Evolutionary conservation across 73 alveolate genomes (phyloP).

Genomic region (Paraurostyla sp.): DNA sequence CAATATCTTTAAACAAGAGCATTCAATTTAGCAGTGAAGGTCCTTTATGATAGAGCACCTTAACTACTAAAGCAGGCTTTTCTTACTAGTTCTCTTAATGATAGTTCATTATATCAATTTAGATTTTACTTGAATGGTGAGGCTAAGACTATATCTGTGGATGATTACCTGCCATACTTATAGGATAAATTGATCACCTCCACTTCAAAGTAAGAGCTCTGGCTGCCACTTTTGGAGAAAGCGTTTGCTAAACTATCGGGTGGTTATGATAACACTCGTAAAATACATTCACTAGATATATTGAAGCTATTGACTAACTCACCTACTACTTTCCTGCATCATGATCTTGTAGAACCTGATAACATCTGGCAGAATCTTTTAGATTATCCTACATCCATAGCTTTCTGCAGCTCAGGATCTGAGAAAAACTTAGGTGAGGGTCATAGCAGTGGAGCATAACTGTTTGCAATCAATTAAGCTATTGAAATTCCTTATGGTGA

Average conservation of each 20-base stretch:
- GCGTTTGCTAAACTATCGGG: constrained; percentile 32
- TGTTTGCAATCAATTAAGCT: constrained; percentile 8
- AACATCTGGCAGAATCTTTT: neutral
- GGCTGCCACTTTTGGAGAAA: constrained; percentile 16
- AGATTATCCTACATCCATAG: neutral
- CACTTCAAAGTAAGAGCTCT: neutral
- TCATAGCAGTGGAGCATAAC: constrained; percentile 1
- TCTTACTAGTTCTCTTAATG: neutral
- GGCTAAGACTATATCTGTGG: constrained; percentile 16
- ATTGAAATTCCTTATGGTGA: neutral
- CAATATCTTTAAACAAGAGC: neutral
- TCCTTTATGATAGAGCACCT: neutral
- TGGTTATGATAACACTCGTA: neutral
- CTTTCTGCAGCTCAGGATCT: constrained; percentile 39
- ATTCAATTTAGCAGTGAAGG: neutral
- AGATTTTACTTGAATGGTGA: constrained; percentile 38
- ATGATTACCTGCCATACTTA: constrained; percentile 1
- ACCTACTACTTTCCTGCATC: neutral
- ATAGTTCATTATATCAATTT: neutral
- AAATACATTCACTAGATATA: constrained; percentile 14
- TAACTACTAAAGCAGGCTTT: neutral
- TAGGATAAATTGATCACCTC: neutral
- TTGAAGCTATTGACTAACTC: neutral
- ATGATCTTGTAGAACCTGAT: constrained; percentile 16
- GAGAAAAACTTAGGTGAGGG: neutral